Evolutionary conservation across 192 early-diverging fungal species (phyloP).

Genomic region (Coemansia sp.): DNA sequence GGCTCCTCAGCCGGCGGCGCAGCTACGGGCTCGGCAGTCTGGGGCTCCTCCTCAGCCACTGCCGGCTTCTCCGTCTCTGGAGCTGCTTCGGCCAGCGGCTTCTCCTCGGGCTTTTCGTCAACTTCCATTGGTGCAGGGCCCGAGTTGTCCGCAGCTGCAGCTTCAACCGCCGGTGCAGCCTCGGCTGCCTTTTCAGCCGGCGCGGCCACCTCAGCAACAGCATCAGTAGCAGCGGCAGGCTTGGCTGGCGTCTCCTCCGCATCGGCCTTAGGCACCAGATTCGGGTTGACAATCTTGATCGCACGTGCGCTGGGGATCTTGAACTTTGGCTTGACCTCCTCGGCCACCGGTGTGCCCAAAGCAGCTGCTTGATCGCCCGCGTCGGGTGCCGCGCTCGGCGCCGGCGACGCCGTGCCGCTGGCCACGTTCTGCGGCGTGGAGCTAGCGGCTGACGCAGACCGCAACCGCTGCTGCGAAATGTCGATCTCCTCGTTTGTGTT

Average conservation of each 20-base stretch:
- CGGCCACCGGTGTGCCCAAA: too few species aligned
- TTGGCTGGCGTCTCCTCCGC: constrained; percentile 12
- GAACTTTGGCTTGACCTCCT: constrained; percentile 37
- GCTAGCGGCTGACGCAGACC: constrained; percentile 38
- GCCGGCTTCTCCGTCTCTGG: constrained; percentile 9
- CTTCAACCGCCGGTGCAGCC: neutral
- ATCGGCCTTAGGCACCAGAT: constrained; percentile 12
- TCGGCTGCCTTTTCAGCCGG: constrained; percentile 12
- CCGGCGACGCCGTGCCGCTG: constrained; percentile 42
- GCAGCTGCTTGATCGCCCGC: constrained; percentile 21
- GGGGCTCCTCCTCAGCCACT: constrained; percentile 1
- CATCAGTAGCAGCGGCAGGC: constrained; percentile 14
- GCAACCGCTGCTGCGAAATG: constrained; percentile 45
- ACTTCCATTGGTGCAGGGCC: constrained; percentile 19
- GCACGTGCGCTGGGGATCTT: constrained; percentile 41
- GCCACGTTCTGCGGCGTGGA: constrained; percentile 34
- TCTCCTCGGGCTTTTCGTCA: constrained; percentile 18
- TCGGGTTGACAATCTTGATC: constrained; percentile 52
- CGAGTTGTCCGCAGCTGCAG: too few species aligned
- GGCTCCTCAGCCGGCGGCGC: constrained; percentile 1
- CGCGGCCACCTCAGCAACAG: constrained; percentile 6
- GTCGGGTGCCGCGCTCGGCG: constrained; percentile 24
- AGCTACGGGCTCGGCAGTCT: constrained; percentile 9
- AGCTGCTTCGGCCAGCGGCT: neutral
- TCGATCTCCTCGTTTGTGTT: constrained; percentile 67